Conservation (phyloP, 768 basidiomycete genomes). For the Jaapia argillacea region DNA sequence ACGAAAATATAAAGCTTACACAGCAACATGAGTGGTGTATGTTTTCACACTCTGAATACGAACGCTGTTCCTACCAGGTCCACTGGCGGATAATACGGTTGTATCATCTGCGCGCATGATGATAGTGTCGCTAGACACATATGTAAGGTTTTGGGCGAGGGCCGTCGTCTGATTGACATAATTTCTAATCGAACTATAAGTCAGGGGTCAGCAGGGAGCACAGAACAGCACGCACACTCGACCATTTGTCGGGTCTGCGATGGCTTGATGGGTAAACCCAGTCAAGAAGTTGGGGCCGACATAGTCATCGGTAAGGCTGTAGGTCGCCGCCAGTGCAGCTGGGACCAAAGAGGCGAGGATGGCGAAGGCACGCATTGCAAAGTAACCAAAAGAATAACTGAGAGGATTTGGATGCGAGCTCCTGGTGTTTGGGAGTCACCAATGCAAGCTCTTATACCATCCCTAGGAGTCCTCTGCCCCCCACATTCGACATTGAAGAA, state of each 20-base stretch:
- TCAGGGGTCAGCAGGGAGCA: not conserved
- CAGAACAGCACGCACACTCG: constrained; percentile 19
- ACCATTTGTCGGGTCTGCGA: constrained; percentile 27
- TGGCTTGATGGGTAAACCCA: constrained; percentile 22
- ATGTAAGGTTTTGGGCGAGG: constrained; percentile 17
- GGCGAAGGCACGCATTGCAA: not conserved
- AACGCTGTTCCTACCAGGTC: constrained; percentile 26
- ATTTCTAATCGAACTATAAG: constrained; percentile 13
- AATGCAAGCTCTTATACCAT: too few relatives aligned
- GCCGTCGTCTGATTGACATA: constrained; percentile 22
- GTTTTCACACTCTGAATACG: constrained; percentile 20
- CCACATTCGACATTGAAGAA: too few relatives aligned
- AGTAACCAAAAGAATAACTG: too few relatives aligned
- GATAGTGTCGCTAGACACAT: constrained; percentile 17
- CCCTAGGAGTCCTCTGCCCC: too few relatives aligned
- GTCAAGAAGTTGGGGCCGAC: constrained; percentile 20
- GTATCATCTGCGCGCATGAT: constrained; percentile 28
- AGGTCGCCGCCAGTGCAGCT: constrained; percentile 6
- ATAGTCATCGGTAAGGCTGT: constrained; percentile 17
- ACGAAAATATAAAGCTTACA: constrained; percentile 8
- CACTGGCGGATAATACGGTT: constrained; percentile 15
- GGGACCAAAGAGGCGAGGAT: not conserved
- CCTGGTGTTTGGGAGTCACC: too few relatives aligned
- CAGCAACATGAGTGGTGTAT: constrained; percentile 24
- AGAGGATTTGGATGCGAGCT: too few relatives aligned